These are phyloP conservation scores for Helicocarpus griseus DNA, from an alignment of 2,329 filamentous ascomycete genomes.

Conservation along the genomic window DNA sequence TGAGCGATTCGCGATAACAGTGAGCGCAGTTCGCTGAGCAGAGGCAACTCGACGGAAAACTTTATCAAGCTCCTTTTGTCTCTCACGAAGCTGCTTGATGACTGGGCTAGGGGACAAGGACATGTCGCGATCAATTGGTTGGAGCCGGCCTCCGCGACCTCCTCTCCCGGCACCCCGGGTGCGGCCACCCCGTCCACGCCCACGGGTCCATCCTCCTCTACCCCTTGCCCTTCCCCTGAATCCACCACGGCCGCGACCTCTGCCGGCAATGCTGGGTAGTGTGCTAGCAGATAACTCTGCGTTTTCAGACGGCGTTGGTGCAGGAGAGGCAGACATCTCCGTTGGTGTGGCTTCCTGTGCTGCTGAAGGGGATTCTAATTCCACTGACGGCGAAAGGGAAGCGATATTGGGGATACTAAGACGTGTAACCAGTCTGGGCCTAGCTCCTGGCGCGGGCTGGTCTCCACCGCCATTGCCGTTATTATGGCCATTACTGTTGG, in stretches of 20 bases:
- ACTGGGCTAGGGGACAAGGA: conserved; percentile 28
- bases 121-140: conserved; percentile 20
- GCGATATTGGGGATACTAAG: conserved; percentile 3
- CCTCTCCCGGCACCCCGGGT: conserved; percentile 21
- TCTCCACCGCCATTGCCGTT: background rate
- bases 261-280: conserved; percentile 10
- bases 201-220: conserved; percentile 23
- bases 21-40: conserved; percentile 32
- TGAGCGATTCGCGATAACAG: conserved; percentile 29
- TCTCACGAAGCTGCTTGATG: conserved; percentile 29
- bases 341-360: background rate
- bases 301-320: conserved; percentile 7
- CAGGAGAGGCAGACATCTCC: conserved; percentile 7
- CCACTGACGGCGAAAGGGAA: conserved; percentile 1
- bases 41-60: conserved; percentile 33
- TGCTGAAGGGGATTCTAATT: conserved; percentile 4
- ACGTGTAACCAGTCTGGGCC: background rate
- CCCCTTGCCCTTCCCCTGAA: conserved; percentile 15
- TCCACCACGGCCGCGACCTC: conserved; percentile 22
- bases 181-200: conserved; percentile 22
- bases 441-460: background rate
- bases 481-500: background rate
- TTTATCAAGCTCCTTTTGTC: conserved; percentile 33
- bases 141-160: conserved; percentile 21
- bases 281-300: conserved; percentile 10